Percentiles rank a stretch among this genome's conserved stretches.
Evolutionary conservation across 352 stramenopile genomes (phyloP).

Genomic region (Hyaloperonospora arabidopsidis): DNA sequence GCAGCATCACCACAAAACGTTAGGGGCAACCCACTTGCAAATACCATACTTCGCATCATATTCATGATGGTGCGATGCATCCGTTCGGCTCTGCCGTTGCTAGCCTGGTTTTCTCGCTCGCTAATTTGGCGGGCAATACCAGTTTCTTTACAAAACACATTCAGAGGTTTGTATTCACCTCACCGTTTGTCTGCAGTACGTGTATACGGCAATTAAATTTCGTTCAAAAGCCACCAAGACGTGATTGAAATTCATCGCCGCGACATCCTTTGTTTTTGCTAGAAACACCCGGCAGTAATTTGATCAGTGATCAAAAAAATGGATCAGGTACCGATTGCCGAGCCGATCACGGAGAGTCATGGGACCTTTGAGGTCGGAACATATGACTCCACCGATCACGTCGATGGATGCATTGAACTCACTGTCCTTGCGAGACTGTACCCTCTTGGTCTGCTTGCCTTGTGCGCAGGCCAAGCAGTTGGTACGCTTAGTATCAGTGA

Average conservation of each 20-base stretch:
- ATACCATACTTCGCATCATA: constrained; percentile 6
- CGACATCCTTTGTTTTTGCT: not conserved
- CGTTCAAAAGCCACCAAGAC: not conserved
- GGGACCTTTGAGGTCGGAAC: not conserved
- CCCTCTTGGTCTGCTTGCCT: too few relatives aligned
- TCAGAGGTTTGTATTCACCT: not conserved
- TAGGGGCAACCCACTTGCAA: too few relatives aligned
- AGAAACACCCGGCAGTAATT: not conserved
- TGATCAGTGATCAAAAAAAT: not conserved
- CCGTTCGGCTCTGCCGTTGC: not conserved
- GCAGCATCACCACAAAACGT: too few relatives aligned
- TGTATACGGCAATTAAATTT: not conserved
- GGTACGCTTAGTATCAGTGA: too few relatives aligned
- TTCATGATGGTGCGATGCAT: constrained; percentile 6
- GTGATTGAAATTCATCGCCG: not conserved
- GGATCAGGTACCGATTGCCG: not conserved
- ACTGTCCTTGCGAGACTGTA: not conserved
- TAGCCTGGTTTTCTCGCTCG: not conserved
- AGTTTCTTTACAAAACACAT: not conserved
- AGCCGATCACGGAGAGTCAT: not conserved
- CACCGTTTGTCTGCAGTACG: not conserved
- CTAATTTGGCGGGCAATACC: not conserved
- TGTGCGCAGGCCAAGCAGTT: too few relatives aligned
- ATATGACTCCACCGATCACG: not conserved
- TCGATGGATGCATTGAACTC: not conserved